phyloP scores from a whole-genome alignment of 257 asterid species.

The Solanum chilense region DNA sequence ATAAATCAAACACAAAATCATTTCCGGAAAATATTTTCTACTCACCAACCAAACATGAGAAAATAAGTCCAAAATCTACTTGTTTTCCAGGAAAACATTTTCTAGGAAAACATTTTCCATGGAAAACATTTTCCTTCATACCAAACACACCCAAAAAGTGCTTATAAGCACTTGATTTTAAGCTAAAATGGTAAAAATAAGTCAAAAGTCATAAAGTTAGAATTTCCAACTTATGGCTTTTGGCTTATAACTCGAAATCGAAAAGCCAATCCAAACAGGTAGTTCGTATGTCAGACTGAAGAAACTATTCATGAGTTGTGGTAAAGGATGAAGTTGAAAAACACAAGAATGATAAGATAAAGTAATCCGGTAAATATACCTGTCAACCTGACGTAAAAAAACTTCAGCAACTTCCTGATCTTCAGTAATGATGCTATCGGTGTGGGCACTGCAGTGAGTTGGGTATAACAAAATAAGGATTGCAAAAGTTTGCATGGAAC shows the following conservation, averaged over 20 bases:
- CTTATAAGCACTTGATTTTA: neutral
- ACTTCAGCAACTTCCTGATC: constrained; percentile 63
- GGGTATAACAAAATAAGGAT: neutral
- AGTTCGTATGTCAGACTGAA: neutral
- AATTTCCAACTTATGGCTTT: neutral
- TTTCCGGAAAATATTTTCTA: no score
- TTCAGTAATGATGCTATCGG: constrained; percentile 79
- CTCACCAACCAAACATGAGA: no score
- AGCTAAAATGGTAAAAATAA: neutral
- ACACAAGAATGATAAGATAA: neutral
- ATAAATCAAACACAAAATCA: no score
- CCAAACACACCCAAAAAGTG: no score
- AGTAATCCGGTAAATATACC: constrained; percentile 11
- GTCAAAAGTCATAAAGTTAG: neutral
- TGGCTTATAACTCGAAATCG: neutral
- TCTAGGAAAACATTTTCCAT: no score
- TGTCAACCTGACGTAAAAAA: constrained; percentile 58
- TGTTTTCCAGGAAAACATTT: no score
- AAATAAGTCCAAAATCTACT: no score
- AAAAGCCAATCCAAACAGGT: neutral
- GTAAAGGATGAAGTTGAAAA: neutral
- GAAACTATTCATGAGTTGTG: neutral
- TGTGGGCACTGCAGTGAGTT: constrained; percentile 59
- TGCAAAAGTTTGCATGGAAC: neutral
- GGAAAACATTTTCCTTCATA: no score